Evolutionary conservation across 2,329 filamentous ascomycete species (phyloP).

Genomic region (Epichloe festucae): DNA sequence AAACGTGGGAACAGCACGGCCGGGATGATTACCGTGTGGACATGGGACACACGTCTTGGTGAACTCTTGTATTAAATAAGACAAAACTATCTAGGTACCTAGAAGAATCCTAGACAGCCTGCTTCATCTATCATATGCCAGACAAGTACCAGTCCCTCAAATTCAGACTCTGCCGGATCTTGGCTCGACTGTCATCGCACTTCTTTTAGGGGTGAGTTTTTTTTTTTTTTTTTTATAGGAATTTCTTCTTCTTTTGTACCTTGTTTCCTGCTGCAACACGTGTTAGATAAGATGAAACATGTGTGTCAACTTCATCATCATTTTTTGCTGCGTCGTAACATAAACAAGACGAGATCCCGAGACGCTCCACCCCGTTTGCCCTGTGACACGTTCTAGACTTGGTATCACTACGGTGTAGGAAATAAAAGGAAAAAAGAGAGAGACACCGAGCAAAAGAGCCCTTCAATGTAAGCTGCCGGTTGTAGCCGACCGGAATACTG

Average conservation of each 20-base stretch:
- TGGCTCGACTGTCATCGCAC: neutral
- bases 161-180: neutral
- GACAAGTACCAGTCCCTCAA: neutral
- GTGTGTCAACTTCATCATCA: neutral
- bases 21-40: too few relatives aligned
- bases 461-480: neutral
- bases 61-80: slow-evolving; percentile 1
- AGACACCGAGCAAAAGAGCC: neutral
- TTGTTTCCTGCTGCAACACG: neutral
- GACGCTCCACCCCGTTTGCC: slow-evolving; percentile 1
- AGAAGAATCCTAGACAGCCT: neutral
- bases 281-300: neutral
- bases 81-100: slow-evolving; percentile 6
- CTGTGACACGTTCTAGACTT: slow-evolving; percentile 12
- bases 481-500: neutral
- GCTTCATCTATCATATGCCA: slow-evolving; percentile 2
- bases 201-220: neutral
- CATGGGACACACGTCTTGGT: neutral
- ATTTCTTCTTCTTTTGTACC: neutral
- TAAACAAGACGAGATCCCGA: neutral
- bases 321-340: slow-evolving; percentile 1
- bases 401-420: slow-evolving; percentile 14
- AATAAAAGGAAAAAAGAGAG: neutral
- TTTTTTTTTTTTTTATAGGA: neutral
- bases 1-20: too few relatives aligned